These are phyloP conservation scores for Ustilago trichophora DNA, from an alignment of 1,284 basidiomycete species.

Conservation along the genomic window DNA sequence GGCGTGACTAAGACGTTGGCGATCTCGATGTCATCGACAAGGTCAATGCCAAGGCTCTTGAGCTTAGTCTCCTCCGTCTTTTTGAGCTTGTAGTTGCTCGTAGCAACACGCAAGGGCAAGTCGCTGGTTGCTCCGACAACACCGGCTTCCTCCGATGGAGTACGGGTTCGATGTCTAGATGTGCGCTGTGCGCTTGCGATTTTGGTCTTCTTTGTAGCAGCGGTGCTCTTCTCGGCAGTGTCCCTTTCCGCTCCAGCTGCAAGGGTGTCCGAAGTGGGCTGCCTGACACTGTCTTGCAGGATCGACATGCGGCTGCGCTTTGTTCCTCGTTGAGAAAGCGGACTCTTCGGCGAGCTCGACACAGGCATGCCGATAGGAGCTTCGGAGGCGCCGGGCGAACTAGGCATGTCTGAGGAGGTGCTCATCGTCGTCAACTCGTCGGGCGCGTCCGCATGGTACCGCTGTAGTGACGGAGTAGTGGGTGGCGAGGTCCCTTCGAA, in stretches of 20 bases:
- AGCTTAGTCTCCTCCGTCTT: conserved; percentile 28
- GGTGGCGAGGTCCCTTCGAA: conserved; percentile 12
- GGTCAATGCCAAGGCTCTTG: conserved; percentile 19
- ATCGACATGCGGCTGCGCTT: conserved; percentile 19
- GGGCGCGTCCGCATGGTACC: neutral
- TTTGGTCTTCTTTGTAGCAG: neutral
- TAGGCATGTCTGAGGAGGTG: conserved; percentile 17
- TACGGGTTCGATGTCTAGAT: neutral
- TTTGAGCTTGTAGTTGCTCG: conserved; percentile 38
- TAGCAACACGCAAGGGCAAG: conserved; percentile 12
- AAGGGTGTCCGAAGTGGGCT: conserved; percentile 1
- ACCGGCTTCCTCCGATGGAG: neutral
- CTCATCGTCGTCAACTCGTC: conserved; percentile 12
- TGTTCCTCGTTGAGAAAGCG: conserved; percentile 12
- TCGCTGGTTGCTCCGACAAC: neutral
- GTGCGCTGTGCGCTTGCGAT: neutral
- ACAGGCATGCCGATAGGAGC: neutral
- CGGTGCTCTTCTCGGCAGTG: conserved; percentile 1
- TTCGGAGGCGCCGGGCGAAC: conserved; percentile 11
- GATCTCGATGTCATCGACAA: conserved; percentile 34
- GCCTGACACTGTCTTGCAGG: conserved; percentile 18
- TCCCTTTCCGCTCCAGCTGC: neutral
- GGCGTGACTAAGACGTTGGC: conserved; percentile 43
- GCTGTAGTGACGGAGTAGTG: conserved; percentile 12
- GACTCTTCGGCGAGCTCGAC: conserved; percentile 2